phyloP scores from a whole-genome alignment of 2,329 filamentous ascomycete genomes.

The Escovopsis weberi region DNA sequence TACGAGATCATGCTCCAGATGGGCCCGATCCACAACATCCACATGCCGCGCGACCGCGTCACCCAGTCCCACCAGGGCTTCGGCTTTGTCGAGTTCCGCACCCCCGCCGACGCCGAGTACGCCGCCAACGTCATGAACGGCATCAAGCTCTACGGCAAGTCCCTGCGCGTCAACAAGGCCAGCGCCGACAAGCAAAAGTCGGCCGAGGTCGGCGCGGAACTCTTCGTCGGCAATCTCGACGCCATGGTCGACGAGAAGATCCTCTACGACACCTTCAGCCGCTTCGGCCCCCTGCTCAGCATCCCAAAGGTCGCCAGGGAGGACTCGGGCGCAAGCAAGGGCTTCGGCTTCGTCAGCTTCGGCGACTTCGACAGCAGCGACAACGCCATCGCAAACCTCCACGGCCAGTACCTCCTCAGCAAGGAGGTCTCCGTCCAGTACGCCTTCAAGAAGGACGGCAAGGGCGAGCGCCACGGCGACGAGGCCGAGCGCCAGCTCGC shows the following conservation, averaged over 20 bases:
- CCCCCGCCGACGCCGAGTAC: constrained; percentile 91
- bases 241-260: constrained; percentile 90
- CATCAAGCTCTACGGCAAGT: constrained; percentile 83
- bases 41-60: constrained; percentile 95
- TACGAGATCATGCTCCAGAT: constrained; percentile 99
- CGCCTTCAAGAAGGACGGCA: constrained; percentile 98
- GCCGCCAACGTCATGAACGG: constrained; percentile 94
- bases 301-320: constrained; percentile 88
- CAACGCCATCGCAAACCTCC: constrained; percentile 80
- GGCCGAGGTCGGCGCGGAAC: constrained; percentile 86
- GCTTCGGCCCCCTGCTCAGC: constrained; percentile 74
- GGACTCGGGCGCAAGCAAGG: constrained; percentile 76
- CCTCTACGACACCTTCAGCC: constrained; percentile 83
- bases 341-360: constrained; percentile 92
- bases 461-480: constrained; percentile 91
- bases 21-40: constrained; percentile 93
- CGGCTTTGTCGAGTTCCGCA: constrained; percentile 97
- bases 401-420: constrained; percentile 92
- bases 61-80: constrained; percentile 95
- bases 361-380: constrained; percentile 89
- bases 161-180: constrained; percentile 90
- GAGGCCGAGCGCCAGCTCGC: constrained; percentile 85
- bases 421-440: constrained; percentile 96
- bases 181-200: constrained; percentile 86
- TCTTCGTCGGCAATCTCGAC: constrained; percentile 94